Evolutionary conservation across 179 eudicot species (phyloP), one percentile per base, ranked within the genome.

Genomic region (Kewa caespitosa): DNA sequence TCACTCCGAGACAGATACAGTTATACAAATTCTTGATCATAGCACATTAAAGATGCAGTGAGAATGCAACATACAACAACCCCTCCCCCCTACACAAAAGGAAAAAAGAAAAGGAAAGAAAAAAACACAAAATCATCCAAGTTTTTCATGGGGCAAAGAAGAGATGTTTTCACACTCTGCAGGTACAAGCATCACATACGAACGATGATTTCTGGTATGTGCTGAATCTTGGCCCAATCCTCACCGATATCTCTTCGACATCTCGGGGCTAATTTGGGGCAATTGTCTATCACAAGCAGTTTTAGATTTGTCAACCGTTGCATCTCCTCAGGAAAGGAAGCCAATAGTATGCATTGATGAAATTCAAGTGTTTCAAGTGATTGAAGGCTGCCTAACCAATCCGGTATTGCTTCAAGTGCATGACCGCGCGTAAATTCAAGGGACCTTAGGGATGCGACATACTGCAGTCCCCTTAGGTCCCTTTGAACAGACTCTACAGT

Each of bases 211-310:
- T 42, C 5, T 67, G 38, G 15, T 28, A 65, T n/a, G 11, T 67
- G 71, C 9, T 42, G 71, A 30, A 67, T 67, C 71, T 67, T 67
- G 55, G 41, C 36, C 71, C 71, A 67, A 41, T 41, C 71, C 1
- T 67, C 71, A 27, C 55, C 71, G n/a, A 33, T 27, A 3, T 8
- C 37, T 22, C 18, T 65, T 65, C 10, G 31, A 37, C 69, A 67
- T 67, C 71, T 41, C 32, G 20, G 43, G 41, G 12, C 20, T 67
- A 67, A 67, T 41, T 39, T 25, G 18, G 54, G 54, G 38, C 71
- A 67, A 12, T 14, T 31, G 15, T 42, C 34, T 6, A 67, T 18
- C 37, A 15, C 18, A n/a, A 67, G 10, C 71, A 41, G 71, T 55
- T 67, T 11, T 37, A 67, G 25, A 39, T 41, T 18, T 41, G 54